phyloP scores from a whole-genome alignment of 768 basidiomycete genomes.

The Xerocomus potaroensis region DNA sequence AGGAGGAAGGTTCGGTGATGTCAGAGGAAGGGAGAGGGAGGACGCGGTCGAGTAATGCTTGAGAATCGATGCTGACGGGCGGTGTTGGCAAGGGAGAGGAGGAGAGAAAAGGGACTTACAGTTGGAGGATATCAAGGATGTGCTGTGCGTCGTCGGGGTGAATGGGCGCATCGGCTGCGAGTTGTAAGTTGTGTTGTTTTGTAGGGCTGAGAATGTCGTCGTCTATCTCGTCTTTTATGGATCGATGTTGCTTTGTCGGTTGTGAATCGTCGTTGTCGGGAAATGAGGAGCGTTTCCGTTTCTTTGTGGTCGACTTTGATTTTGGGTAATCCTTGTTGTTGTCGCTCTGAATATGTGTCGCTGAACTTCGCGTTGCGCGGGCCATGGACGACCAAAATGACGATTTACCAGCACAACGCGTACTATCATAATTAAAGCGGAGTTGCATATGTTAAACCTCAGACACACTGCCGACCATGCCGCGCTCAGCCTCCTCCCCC shows the following conservation, averaged over 20 bases:
- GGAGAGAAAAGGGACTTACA: slow-evolving; percentile 33
- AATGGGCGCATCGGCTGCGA: slow-evolving; percentile 47
- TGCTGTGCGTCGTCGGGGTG: slow-evolving; percentile 42
- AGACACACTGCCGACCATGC: slow-evolving; percentile 13
- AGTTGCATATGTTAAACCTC: slow-evolving; percentile 25
- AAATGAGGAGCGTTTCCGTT: slow-evolving; percentile 61
- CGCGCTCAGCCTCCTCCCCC: slow-evolving; percentile 2
- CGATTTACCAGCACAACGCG: slow-evolving; percentile 25
- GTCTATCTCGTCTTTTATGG: slow-evolving; percentile 32
- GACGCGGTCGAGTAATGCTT: slow-evolving; percentile 77
- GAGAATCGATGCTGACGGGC: slow-evolving; percentile 57
- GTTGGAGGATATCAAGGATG: slow-evolving; percentile 57
- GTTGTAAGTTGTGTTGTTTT: slow-evolving; percentile 27
- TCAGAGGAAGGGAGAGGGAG: slow-evolving; percentile 49
- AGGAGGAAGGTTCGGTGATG: slow-evolving; percentile 39
- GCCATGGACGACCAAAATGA: slow-evolving; percentile 49
- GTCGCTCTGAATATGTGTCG: slow-evolving; percentile 34
- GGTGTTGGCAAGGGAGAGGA: not conserved
- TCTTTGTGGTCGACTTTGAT: slow-evolving; percentile 42
- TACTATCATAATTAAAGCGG: slow-evolving; percentile 8
- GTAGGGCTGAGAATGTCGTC: slow-evolving; percentile 17
- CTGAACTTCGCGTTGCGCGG: slow-evolving; percentile 66
- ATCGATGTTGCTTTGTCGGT: slow-evolving; percentile 45
- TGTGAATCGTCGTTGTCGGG: slow-evolving; percentile 46
- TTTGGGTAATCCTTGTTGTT: slow-evolving; percentile 32